Percentiles rank a stretch among this genome's conserved stretches.
Conservation (phyloP, 2,329 filamentous ascomycete genomes). For the Pestalotiopsis sp. region DNA sequence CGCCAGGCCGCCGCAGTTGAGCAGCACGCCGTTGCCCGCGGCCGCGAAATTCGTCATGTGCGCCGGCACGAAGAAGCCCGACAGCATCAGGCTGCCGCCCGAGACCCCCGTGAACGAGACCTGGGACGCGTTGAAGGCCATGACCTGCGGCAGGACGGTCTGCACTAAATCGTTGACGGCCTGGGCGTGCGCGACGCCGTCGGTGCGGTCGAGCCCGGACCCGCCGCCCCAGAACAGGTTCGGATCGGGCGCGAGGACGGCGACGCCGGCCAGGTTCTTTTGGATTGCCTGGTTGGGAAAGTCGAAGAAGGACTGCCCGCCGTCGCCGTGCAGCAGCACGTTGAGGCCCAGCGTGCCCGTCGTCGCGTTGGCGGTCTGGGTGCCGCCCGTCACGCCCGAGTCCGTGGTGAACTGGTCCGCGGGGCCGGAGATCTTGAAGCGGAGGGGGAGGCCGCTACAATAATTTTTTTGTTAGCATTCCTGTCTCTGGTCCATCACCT, state of each 20-base stretch:
- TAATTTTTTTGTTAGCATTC: slow-evolving; percentile 17
- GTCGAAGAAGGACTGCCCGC: slow-evolving; percentile 61
- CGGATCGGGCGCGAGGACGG: slow-evolving; percentile 54
- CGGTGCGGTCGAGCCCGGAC: slow-evolving; percentile 51
- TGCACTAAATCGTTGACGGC: slow-evolving; percentile 57
- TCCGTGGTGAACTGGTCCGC: slow-evolving; percentile 53
- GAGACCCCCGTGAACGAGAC: slow-evolving; percentile 62
- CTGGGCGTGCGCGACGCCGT: slow-evolving; percentile 58
- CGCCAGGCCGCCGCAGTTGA: slow-evolving; percentile 57
- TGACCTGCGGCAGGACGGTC: slow-evolving; percentile 50
- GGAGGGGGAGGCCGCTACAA: slow-evolving; percentile 47
- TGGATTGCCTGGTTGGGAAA: slow-evolving; percentile 59
- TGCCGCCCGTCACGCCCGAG: slow-evolving; percentile 51
- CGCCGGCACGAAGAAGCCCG: slow-evolving; percentile 60
- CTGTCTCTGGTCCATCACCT: too few species aligned
- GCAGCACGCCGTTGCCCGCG: slow-evolving; percentile 49
- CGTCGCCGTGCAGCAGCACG: slow-evolving; percentile 62
- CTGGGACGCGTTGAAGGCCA: slow-evolving; percentile 54
- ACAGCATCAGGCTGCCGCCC: slow-evolving; percentile 56
- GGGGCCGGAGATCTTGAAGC: slow-evolving; percentile 59
- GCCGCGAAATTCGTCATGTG: slow-evolving; percentile 52
- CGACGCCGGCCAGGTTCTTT: slow-evolving; percentile 53
- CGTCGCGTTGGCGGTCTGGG: slow-evolving; percentile 29
- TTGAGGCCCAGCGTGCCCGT: slow-evolving; percentile 51
- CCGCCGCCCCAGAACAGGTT: slow-evolving; percentile 63